These are phyloP conservation scores for Hericium alpestre DNA, from an alignment of 768 basidiomycete genomes.

Conservation along the genomic window DNA sequence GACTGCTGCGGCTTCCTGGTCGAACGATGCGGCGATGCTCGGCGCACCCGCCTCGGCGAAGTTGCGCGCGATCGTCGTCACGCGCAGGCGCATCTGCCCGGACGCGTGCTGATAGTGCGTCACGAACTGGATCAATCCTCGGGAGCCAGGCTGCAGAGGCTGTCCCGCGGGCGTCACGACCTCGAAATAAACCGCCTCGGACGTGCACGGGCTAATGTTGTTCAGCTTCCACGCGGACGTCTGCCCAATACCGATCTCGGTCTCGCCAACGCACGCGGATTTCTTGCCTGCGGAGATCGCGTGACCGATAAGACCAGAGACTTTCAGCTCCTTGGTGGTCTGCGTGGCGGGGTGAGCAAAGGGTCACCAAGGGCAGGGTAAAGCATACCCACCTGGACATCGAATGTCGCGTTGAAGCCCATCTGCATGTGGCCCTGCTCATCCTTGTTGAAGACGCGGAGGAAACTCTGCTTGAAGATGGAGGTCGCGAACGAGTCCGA, in stretches of 20 bases:
- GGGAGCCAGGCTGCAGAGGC: conserved; percentile 76
- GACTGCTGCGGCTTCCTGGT: conserved; percentile 96
- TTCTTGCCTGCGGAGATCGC: conserved; percentile 97
- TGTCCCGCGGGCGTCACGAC: conserved; percentile 97
- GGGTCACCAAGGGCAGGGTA: neutral
- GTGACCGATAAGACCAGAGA: conserved; percentile 95
- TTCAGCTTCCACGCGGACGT: conserved; percentile 99
- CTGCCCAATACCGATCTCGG: conserved; percentile 97
- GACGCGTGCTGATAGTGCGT: conserved; percentile 97
- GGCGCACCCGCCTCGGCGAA: conserved; percentile 98
- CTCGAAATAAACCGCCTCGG: conserved; percentile 93
- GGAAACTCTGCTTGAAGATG: conserved; percentile 98
- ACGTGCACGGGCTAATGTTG: conserved; percentile 75
- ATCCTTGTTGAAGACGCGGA: conserved; percentile 86
- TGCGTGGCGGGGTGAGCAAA: conserved; percentile 21
- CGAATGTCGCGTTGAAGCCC: conserved; percentile 99
- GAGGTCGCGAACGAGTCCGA: conserved; percentile 96
- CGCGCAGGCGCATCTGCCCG: conserved; percentile 88
- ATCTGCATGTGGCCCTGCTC: conserved; percentile 86
- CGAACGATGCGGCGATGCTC: conserved; percentile 85
- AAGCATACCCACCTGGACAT: conserved; percentile 64
- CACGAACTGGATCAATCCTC: conserved; percentile 94
- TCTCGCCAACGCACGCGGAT: conserved; percentile 92
- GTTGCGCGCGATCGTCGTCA: conserved; percentile 96
- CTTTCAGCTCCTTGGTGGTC: conserved; percentile 98